phyloP scores from a whole-genome alignment of 805 yeast species.

The Jamesozyma piceae region DNA sequence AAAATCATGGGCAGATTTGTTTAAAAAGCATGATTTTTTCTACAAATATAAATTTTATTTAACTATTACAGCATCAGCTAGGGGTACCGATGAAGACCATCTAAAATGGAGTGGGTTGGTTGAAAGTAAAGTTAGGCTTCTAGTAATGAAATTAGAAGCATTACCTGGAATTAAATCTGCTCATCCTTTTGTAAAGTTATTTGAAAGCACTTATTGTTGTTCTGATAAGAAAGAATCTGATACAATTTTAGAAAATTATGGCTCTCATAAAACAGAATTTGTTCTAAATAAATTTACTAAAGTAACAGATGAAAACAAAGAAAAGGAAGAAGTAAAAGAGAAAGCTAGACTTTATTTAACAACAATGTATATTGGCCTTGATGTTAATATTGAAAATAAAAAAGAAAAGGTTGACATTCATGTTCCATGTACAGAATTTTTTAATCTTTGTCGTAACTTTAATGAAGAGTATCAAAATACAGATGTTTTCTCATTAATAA shows the following conservation, averaged over 20 bases:
- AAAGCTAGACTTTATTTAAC: constrained; percentile 47
- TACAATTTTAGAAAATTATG: constrained; percentile 52
- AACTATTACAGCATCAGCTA: constrained; percentile 70
- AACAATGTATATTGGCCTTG: constrained; percentile 73
- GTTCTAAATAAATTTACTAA: constrained; percentile 29
- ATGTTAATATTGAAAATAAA: constrained; percentile 38
- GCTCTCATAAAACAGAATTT: constrained; percentile 46
- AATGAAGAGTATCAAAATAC: constrained; percentile 52
- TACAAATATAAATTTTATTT: constrained; percentile 76
- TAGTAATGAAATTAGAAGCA: constrained; percentile 77
- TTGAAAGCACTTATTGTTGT: constrained; percentile 46
- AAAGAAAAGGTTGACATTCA: constrained; percentile 71
- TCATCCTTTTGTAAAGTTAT: constrained; percentile 81
- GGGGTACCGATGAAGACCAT: constrained; percentile 70
- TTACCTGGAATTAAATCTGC: constrained; percentile 70
- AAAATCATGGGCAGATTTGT: constrained; percentile 64
- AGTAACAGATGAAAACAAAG: constrained; percentile 32
- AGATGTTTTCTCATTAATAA: constrained; percentile 44
- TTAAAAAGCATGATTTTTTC: constrained; percentile 75
- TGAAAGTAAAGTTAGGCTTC: constrained; percentile 72
- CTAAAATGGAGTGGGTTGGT: constrained; percentile 88
- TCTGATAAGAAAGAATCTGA: constrained; percentile 45
- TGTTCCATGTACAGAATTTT: constrained; percentile 84
- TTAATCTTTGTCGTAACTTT: constrained; percentile 68
- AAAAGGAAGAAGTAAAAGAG: constrained; percentile 23